Conservation (phyloP, 2,329 filamentous ascomycete genomes). For the Aspergillus japonicus region DNA sequence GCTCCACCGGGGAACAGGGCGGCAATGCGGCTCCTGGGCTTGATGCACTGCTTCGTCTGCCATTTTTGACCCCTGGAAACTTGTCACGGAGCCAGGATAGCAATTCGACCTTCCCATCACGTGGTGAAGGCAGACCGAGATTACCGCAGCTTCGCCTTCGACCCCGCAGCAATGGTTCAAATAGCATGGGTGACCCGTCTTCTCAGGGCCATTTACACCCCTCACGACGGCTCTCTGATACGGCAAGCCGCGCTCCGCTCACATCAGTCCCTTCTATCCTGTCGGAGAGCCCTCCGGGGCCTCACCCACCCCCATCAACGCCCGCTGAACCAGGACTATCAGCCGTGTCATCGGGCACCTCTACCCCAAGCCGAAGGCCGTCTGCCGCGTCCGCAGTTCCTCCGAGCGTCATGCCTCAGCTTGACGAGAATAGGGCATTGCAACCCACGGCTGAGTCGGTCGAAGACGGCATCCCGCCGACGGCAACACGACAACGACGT, state of each 20-base stretch:
- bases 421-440: conserved; percentile 39
- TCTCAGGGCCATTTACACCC: background rate
- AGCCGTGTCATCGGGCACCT: conserved; percentile 54
- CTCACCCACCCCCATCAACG: conserved; percentile 62
- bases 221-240: conserved; percentile 35
- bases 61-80: conserved; percentile 45
- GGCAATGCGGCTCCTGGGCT: conserved; percentile 43
- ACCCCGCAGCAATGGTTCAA: conserved; percentile 52
- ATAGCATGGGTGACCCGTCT: background rate
- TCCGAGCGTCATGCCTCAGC: conserved; percentile 37
- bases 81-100: conserved; percentile 42
- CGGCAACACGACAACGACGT: conserved; percentile 52
- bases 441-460: conserved; percentile 40
- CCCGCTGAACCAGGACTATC: conserved; percentile 60
- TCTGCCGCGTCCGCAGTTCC: conserved; percentile 49
- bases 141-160: conserved; percentile 55
- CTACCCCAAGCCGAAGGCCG: conserved; percentile 48
- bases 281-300: conserved; percentile 58
- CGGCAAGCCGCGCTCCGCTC: conserved; percentile 27
- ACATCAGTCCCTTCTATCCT: conserved; percentile 45
- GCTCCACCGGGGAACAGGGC: conserved; percentile 46
- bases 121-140: conserved; percentile 55
- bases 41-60: conserved; percentile 48
- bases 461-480: conserved; percentile 43
- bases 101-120: conserved; percentile 52